Base-by-base conservation (phyloP, 2,329 filamentous ascomycete genomes). In the Massarina eburnea region DNA sequence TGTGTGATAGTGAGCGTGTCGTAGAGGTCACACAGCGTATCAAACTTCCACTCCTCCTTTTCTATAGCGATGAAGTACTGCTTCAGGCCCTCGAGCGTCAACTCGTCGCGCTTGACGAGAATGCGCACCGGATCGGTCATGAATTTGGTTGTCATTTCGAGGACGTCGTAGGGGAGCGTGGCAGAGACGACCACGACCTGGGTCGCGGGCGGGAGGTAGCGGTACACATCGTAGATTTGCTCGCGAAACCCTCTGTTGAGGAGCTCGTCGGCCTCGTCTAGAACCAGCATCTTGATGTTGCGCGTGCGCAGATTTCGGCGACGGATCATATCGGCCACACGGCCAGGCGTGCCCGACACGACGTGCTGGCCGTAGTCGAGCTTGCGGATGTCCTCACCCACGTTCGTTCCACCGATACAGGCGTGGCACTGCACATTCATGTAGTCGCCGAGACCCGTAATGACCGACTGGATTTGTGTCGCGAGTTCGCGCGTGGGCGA, bases 351-450 rank as follows among this genome's bases (percentile, higher is more conserved):
- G 49, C 94, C 94, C 10, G 91, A 96, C 27, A 99, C 94, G 51
- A 99, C 92, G 68, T 99, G 94, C 72, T 96, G 94, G 54, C 94
- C 94, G 64, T 97, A 94, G 71, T 97, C 91, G 51, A 99, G 88
- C 76, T 95, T 95, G 71, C 89, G 86, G 61, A 99, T 99, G 68
- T 99, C 94, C 70, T 97, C 94, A 61, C 94, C 91, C 29, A 99
- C 91, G 67, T 96, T 97, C 58, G 94, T 99, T 49, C 94, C 94
- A 58, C 94, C 94, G 64, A 99, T 97, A 74, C 94, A 99, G 48
- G 94, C 92, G 66, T 99, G 94, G 76, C 94, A 99, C 74, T 99
- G 91, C 3, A 99, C 90, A 68, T 96, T 96, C 94, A 99, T 97
- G 79, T 96, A 99, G 74, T 99, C 94, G 57, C 94, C 94, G n/a